Base-by-base conservation (phyloP, 495 filamentous ascomycete species). In the Hypomontagnella monticulosa region DNA sequence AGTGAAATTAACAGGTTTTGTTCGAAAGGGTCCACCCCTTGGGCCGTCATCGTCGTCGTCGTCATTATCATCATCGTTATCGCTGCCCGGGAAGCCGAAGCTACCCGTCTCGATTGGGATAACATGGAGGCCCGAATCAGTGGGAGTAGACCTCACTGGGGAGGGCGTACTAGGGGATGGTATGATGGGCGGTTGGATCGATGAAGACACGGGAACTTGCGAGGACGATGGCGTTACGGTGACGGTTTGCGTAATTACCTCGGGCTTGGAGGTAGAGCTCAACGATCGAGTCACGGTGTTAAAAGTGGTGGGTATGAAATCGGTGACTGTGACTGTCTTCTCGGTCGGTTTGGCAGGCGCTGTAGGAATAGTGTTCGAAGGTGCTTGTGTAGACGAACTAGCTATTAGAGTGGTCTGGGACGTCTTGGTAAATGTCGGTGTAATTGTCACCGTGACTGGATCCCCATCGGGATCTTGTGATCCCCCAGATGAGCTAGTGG, bases 311-410 rank as follows among this genome's bases (percentile, higher is more conserved):
- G 61, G 62, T 0, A 53, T 19, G 27, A 40, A 61, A 43, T 57
- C 27, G 18, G 67, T 70, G 11, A 70, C 30, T 15, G 67, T 70
- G 32, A 66, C 61, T 2, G 67, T 66, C 30, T 53, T 53, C 38
- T 37, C 41, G 8, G 52, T 42, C 18, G 58, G 38, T 49, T 68
- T 12, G 19, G 37, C 19, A 12, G 66, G 20, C 9, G 40, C 30
- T 6, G 41, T 49, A 19, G 38, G 43, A 52, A 18, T 40, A 1
- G 41, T 40, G 15, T 12, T 3, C n/a, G 56, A 14, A 44, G 57
- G 51, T 32, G 19, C 7, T 50, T 54, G 37, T 10, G 49, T 38
- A 32, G 59, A 55, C 6, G 55, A 47, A 6, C 43, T 23, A 0
- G 33, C 16, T 9, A 54, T 66, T n/a, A 72, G 3, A 12, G 70